These are phyloP conservation scores for Alternaria novae-zelandiae DNA, from an alignment of 2,329 filamentous ascomycete species.

Conservation along the genomic window DNA sequence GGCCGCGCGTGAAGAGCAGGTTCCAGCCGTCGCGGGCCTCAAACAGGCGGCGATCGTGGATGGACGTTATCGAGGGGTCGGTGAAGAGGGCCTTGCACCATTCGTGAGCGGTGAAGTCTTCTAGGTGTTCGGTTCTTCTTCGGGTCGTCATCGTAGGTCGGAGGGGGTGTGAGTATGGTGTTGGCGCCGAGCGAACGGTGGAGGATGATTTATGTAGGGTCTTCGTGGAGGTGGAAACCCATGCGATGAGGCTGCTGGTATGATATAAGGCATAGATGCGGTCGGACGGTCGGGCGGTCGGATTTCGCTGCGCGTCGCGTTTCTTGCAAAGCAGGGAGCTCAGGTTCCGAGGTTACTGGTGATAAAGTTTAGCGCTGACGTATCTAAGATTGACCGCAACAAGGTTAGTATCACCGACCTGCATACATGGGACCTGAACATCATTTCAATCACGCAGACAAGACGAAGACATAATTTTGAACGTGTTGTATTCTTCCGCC, in stretches of 20 bases:
- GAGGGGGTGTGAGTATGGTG: neutral
- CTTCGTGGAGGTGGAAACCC: neutral
- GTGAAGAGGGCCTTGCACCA: conserved; percentile 36
- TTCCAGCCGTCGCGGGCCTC: conserved; percentile 7
- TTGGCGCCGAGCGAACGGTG: neutral
- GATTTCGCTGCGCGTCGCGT: neutral
- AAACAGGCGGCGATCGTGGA: conserved; percentile 18
- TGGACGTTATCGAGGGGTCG: conserved; percentile 19
- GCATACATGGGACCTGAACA: neutral
- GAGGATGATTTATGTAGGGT: neutral
- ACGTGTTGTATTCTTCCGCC: neutral
- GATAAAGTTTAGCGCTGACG: neutral
- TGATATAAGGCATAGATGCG: neutral
- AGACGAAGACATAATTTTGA: neutral
- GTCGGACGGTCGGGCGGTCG: neutral
- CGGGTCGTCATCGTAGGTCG: neutral
- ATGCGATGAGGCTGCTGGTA: neutral
- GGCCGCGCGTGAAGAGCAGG: conserved; percentile 27
- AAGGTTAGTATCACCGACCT: neutral
- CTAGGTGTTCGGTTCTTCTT: conserved; percentile 24
- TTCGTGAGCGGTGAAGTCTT: conserved; percentile 32
- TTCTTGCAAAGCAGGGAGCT: neutral
- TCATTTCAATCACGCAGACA: neutral
- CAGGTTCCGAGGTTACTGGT: conserved; percentile 9
- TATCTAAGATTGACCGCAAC: neutral